Evolutionary conservation across 2,329 filamentous ascomycete species (phyloP), one percentile per base, ranked within the genome.

Genomic region (Colletotrichum spinosum): DNA sequence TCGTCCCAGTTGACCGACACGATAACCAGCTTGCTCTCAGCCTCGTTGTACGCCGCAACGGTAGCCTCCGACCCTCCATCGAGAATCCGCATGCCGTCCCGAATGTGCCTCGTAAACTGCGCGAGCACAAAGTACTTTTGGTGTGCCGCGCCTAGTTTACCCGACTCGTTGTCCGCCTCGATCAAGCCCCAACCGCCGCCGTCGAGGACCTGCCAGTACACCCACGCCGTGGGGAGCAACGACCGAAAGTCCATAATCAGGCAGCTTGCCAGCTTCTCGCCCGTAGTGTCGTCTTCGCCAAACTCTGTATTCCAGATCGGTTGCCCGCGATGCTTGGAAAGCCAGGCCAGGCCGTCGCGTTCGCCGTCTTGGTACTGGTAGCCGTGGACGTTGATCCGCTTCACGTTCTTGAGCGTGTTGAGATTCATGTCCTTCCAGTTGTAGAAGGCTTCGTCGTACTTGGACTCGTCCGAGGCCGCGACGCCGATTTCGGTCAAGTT

Each of bases 231-330:
- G 2, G 79, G 80, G 54, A 73, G 74, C 35, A 82, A 71, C 75
- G 73, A 79, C 42, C 72, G 69, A 53, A 82, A 75, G 70, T 81
- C 80, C 8, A 80, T 73, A 37, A 81, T 65, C 48, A 81, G 67
- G 59, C 79, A 78, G 53, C 70, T 74, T 8, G 70, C 76, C 9
- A 81, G 70, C 8, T 65, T 55, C 42, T 65, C 54, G 17, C 79
- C 79, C 2, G 77, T 78, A 5, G 73, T 75, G 62, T 81, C 80
- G 45, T 59, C 70, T 67, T 81, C 80, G 41, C 79, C 79, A 61
- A 81, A 81, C 67, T 81, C 79, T 68, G 76, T 79, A 60, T 80
- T 79, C 79, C 79, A 81, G 1, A 81, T 59, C 52, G 70, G 75
- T 70, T 77, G 75, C 9, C 70, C 71, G 1, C 68, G 69, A 3